phyloP scores from a whole-genome alignment of 768 basidiomycete genomes.

The Termitomyces sp. region DNA sequence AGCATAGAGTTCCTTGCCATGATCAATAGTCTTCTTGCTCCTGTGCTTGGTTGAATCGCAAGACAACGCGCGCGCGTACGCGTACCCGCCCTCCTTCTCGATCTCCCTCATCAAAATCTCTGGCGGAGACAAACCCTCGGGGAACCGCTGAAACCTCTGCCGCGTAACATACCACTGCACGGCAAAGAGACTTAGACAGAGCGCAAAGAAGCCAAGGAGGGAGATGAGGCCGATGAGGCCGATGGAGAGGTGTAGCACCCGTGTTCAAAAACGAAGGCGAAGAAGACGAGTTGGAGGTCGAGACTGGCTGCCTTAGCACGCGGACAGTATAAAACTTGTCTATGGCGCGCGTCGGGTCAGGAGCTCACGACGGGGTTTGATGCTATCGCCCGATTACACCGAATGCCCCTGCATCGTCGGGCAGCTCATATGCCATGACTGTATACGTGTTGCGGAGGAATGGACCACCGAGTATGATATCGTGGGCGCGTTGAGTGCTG shows the following conservation, averaged over 20 bases:
- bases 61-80: conserved; percentile 34
- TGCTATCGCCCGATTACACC: not conserved
- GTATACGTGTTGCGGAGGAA: conserved; percentile 77
- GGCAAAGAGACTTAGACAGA: conserved; percentile 53
- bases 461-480: conserved; percentile 77
- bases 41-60: conserved; percentile 12
- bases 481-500: conserved; percentile 36
- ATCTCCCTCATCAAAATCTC: not conserved
- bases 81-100: conserved; percentile 30
- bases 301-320: conserved; percentile 52
- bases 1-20: conserved; percentile 2
- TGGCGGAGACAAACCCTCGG: not conserved
- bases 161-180: conserved; percentile 49
- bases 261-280: conserved; percentile 1
- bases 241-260: conserved; percentile 34
- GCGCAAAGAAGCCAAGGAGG: conserved; percentile 53
- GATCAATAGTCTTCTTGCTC: not conserved
- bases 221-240: conserved; percentile 64
- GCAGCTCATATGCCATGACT: conserved; percentile 29
- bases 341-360: conserved; percentile 54
- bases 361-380: conserved; percentile 55
- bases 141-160: conserved; percentile 26
- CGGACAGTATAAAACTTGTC: conserved; percentile 70
- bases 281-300: not conserved
- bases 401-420: not conserved